Evolutionary conservation across 108 stramenopile genomes (phyloP).

Genomic region (Pseudonitzschia pungens): DNA sequence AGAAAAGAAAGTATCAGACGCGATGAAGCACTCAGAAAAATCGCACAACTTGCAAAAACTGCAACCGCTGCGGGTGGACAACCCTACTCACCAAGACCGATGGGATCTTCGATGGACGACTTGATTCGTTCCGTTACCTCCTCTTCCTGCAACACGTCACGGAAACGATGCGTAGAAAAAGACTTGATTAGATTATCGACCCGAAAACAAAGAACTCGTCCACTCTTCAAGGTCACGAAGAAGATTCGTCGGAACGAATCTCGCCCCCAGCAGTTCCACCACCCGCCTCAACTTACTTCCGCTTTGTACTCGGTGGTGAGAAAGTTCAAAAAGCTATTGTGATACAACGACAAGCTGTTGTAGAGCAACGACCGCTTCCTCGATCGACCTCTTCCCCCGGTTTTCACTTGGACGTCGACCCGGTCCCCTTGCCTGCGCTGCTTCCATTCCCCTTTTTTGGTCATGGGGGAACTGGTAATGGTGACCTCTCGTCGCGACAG

Average conservation of each 20-base stretch:
- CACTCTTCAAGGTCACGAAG: too few species aligned
- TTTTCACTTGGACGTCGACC: not conserved
- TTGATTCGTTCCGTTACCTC: constrained; percentile 74
- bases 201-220: not conserved
- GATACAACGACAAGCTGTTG: constrained; percentile 70
- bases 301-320: constrained; percentile 70
- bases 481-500: constrained; percentile 20
- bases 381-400: constrained; percentile 68
- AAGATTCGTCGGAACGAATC: not conserved
- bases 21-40: not conserved
- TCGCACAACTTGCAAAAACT: not conserved
- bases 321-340: constrained; percentile 64
- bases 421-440: constrained; percentile 30
- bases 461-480: constrained; percentile 63
- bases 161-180: not conserved
- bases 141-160: constrained; percentile 53
- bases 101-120: constrained; percentile 67
- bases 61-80: constrained; percentile 12
- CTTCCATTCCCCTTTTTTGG: constrained; percentile 48
- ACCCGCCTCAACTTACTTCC: constrained; percentile 52
- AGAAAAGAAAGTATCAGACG: not conserved
- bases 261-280: too few species aligned
- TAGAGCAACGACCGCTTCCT: constrained; percentile 73
- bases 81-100: constrained; percentile 21
- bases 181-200: not conserved